Evolutionary conservation across 306 rosid genomes (phyloP), one percentile per base, ranked within the genome.

Genomic region (Mimosa pudica): DNA sequence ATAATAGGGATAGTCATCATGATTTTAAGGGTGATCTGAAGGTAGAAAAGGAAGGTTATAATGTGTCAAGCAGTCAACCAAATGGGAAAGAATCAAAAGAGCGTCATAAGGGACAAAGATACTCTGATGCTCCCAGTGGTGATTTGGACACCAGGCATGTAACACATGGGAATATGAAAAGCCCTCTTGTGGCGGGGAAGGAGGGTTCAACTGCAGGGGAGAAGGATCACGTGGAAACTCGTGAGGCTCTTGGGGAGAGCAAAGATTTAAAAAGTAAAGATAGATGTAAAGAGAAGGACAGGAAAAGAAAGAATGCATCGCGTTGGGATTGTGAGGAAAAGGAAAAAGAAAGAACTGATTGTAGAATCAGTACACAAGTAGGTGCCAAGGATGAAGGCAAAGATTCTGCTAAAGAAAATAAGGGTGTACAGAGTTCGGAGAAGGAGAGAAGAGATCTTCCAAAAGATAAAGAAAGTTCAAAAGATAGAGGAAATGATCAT

Each of bases 281-380:
- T 76, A 89, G 90, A 75, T 88, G 87, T 45, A 92, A 87, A 84
- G 97, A 91, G 69, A 94, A 89, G 87, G 98, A 92, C 76, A 94
- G 89, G 71, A 94, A 92, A 85, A 88, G 91, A 84, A 94, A 94
- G 88, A 97, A 92, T 13, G 72, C 73, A 69, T 91, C 86, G 82
- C 93, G 91, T 79, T 88, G 95, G 77, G 97, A 94, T 12, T 92
- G 97, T 97, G 93, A 85, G 42, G 98, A 94, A 67, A 92, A 84
- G 76, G 98, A 91, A 79, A 94, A 85, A 78, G 97, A 94, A 80
- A 92, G 89, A 88, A 84, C 76, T 86, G 97, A 17, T 6, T 55
- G 61, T 55, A 55, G 61, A 55, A 17, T 4, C 61, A 55, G 24
- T 55, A 55, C 17, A 17, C 61, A 55, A 7, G 61, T n/a, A 55